These are phyloP conservation scores for Globisporangium megalacanthum DNA, from an alignment of 352 stramenopile species.

Conservation along the genomic window DNA sequence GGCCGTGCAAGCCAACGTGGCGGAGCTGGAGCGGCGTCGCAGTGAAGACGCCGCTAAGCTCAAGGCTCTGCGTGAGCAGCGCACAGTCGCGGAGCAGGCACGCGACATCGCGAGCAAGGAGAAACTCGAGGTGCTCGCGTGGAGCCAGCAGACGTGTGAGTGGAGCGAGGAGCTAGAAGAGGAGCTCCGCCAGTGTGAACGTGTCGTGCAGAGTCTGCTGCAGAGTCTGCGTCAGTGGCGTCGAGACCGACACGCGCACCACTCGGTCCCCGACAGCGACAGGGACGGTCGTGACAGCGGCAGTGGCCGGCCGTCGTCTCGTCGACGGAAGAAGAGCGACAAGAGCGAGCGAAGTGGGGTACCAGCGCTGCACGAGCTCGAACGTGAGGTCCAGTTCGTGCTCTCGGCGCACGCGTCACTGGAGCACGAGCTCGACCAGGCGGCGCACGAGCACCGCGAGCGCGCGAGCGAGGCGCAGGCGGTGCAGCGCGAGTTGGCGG, in stretches of 20 bases:
- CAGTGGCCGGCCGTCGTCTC: neutral
- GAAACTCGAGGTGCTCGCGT: slow-evolving; percentile 55
- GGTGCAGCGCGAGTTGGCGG: slow-evolving; percentile 27
- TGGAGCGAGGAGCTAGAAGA: slow-evolving; percentile 38
- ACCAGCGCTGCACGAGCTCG: slow-evolving; percentile 8
- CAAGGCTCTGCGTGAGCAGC: slow-evolving; percentile 37
- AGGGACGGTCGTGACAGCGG: neutral
- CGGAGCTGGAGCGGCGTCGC: slow-evolving; percentile 38
- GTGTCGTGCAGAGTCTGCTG: slow-evolving; percentile 15
- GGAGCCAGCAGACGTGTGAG: slow-evolving; percentile 51
- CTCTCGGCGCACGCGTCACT: slow-evolving; percentile 17
- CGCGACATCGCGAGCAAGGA: slow-evolving; percentile 57
- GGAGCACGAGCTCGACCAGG: slow-evolving; percentile 18
- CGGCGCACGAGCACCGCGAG: slow-evolving; percentile 18
- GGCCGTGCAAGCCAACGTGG: slow-evolving; percentile 15
- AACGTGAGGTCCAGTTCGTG: slow-evolving; percentile 20
- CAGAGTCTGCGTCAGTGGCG: slow-evolving; percentile 19
- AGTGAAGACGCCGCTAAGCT: slow-evolving; percentile 28
- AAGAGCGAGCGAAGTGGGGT: neutral
- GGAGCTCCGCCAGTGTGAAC: slow-evolving; percentile 27
- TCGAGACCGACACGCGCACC: neutral
- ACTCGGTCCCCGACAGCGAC: neutral
- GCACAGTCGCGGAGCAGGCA: slow-evolving; percentile 42
- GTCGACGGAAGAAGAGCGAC: neutral
- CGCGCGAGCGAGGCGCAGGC: slow-evolving; percentile 11